phyloP scores from a whole-genome alignment of 805 yeast genomes.

The Maudiozyma bulderi region DNA sequence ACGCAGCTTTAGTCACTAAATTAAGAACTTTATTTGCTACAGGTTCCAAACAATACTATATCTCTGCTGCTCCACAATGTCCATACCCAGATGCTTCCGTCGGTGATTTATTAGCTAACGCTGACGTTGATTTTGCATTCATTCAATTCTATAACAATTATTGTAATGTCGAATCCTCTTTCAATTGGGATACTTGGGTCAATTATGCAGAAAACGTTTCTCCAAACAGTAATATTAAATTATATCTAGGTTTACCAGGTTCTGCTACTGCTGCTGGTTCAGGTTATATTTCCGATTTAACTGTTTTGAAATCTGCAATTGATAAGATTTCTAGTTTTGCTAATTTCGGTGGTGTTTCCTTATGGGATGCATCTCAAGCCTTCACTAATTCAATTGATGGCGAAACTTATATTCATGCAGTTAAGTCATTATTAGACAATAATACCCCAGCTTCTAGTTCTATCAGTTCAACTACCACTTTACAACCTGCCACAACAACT shows the following conservation, averaged over 20 bases:
- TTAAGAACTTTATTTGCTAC: conserved; percentile 43
- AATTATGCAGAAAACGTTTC: conserved; percentile 47
- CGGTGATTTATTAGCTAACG: conserved; percentile 47
- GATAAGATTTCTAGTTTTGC: conserved; percentile 64
- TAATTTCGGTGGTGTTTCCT: conserved; percentile 75
- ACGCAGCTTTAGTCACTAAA: conserved; percentile 47
- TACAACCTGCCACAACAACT: conserved; percentile 9
- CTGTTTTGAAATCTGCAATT: conserved; percentile 36
- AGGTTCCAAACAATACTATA: conserved; percentile 52
- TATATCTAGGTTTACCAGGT: conserved; percentile 72
- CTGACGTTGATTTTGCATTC: conserved; percentile 69
- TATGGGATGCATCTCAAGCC: conserved; percentile 88
- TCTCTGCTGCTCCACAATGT: conserved; percentile 92
- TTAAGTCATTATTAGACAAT: conserved; percentile 35
- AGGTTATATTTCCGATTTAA: conserved; percentile 46
- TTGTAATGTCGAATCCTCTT: conserved; percentile 45
- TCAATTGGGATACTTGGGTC: conserved; percentile 71
- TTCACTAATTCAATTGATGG: conserved; percentile 39
- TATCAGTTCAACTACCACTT: conserved; percentile 10
- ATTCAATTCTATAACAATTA: conserved; percentile 86
- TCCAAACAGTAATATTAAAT: conserved; percentile 58
- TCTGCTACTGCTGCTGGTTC: conserved; percentile 48
- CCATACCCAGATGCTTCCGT: conserved; percentile 69
- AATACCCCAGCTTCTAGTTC: conserved; percentile 5
- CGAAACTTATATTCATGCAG: conserved; percentile 32